phyloP scores from a whole-genome alignment of 768 basidiomycete species.

The Suillus lakei region DNA sequence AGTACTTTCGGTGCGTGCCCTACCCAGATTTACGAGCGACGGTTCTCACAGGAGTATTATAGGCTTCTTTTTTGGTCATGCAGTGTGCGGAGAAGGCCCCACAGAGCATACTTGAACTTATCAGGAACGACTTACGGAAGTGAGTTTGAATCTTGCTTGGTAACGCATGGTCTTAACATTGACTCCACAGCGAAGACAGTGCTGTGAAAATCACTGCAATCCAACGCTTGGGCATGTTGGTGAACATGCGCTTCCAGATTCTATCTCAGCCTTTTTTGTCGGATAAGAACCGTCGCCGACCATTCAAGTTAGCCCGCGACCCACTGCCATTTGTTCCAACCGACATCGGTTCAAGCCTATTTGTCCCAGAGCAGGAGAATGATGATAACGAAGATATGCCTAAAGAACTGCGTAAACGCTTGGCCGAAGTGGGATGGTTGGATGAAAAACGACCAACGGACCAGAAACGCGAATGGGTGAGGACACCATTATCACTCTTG shows the following conservation, averaged over 20 bases:
- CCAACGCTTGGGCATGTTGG: slow-evolving; percentile 56
- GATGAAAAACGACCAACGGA: slow-evolving; percentile 61
- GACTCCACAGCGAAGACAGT: slow-evolving; percentile 10
- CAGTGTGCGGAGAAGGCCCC: slow-evolving; percentile 71
- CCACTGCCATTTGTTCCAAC: slow-evolving; percentile 77
- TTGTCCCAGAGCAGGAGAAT: slow-evolving; percentile 58
- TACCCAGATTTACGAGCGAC: not conserved
- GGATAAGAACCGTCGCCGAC: slow-evolving; percentile 62
- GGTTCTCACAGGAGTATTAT: slow-evolving; percentile 2
- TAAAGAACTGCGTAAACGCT: slow-evolving; percentile 62
- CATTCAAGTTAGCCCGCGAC: slow-evolving; percentile 73
- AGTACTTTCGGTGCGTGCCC: slow-evolving; percentile 53
- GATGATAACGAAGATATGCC: slow-evolving; percentile 61
- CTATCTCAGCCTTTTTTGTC: slow-evolving; percentile 61
- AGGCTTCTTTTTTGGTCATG: slow-evolving; percentile 73
- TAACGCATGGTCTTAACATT: not conserved
- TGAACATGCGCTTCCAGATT: slow-evolving; percentile 74
- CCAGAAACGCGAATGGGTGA: slow-evolving; percentile 59
- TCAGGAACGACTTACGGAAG: slow-evolving; percentile 64
- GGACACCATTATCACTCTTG: slow-evolving; percentile 69
- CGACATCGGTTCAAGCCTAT: slow-evolving; percentile 70
- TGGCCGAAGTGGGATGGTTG: slow-evolving; percentile 79
- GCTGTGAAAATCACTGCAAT: slow-evolving; percentile 54
- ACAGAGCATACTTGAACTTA: slow-evolving; percentile 48
- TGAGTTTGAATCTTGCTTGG: slow-evolving; percentile 27